These are phyloP conservation scores for Tympanopsis confertula DNA, from an alignment of 2,329 filamentous ascomycete species.

Conservation along the genomic window DNA sequence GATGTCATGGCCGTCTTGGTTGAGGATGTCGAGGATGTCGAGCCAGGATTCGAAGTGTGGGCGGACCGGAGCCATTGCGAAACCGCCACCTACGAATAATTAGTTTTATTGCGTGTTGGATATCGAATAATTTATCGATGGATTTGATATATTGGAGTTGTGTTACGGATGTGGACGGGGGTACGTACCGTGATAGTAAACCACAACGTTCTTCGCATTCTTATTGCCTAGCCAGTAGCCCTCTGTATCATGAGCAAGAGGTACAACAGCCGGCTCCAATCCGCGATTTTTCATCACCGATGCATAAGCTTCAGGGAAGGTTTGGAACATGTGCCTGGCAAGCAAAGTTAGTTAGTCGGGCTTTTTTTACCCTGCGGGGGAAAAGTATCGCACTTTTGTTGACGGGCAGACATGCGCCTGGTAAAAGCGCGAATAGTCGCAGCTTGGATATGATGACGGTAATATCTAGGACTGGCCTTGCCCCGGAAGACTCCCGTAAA, in stretches of 20 bases:
- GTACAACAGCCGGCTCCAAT: slow-evolving; percentile 13
- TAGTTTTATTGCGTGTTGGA: too few species aligned
- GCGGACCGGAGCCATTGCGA: not conserved
- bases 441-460: slow-evolving; percentile 21
- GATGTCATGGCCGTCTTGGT: not conserved
- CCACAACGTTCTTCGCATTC: slow-evolving; percentile 20
- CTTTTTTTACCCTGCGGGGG: too few species aligned
- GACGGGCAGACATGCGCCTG: too few species aligned
- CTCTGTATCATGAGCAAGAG: slow-evolving; percentile 15
- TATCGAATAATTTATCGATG: too few species aligned
- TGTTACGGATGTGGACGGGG: too few species aligned
- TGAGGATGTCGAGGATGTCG: not conserved
- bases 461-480: slow-evolving; percentile 18
- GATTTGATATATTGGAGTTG: too few species aligned
- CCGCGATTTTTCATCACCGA: too few species aligned
- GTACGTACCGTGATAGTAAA: slow-evolving; percentile 22
- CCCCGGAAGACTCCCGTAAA: slow-evolving; percentile 24
- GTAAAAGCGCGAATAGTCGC: too few species aligned
- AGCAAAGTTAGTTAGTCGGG: too few species aligned
- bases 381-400: too few species aligned
- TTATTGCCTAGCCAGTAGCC: slow-evolving; percentile 25
- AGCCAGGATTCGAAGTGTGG: not conserved
- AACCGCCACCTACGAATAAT: not conserved
- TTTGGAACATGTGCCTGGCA: too few species aligned
- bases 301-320: too few species aligned